Percentiles rank a stretch among this genome's conserved stretches.
These are phyloP conservation scores for Hypoxylon sp. DNA, from an alignment of 2,329 filamentous ascomycete genomes.

Conservation along the genomic window DNA sequence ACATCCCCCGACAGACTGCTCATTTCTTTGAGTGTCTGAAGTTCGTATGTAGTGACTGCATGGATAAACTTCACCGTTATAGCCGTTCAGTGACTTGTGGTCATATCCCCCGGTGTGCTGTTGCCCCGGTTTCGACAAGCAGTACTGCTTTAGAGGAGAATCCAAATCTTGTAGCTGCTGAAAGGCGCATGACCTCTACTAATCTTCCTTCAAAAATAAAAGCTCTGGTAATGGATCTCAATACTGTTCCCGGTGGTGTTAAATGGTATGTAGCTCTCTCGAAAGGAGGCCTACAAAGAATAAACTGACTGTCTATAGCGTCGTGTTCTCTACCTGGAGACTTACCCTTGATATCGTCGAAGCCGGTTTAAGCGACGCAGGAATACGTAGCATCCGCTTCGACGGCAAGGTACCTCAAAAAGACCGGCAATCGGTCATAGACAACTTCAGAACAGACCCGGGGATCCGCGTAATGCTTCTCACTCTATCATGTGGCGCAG, in stretches of 20 bases:
- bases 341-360: constrained; percentile 6
- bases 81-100: neutral
- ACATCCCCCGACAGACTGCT: no score
- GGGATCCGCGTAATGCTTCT: constrained; percentile 1
- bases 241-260: neutral
- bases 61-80: neutral
- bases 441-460: constrained; percentile 34
- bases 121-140: neutral
- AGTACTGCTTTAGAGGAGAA: neutral
- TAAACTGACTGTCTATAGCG: neutral
- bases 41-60: neutral
- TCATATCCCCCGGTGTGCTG: neutral
- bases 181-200: neutral
- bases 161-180: neutral
- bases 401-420: constrained; percentile 64
- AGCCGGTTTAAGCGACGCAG: constrained; percentile 55
- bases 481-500: constrained; percentile 64
- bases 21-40: neutral
- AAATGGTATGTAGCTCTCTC: neutral
- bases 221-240: constrained; percentile 3
- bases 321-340: constrained; percentile 16
- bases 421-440: constrained; percentile 59
- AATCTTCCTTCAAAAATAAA: constrained; percentile 3
- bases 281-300: neutral
- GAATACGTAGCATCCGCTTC: constrained; percentile 59